A percentile compares a stretch with the other conserved stretches of the same genome.
phyloP scores from a whole-genome alignment of 148 eudicot species.

The Drosera capensis region DNA sequence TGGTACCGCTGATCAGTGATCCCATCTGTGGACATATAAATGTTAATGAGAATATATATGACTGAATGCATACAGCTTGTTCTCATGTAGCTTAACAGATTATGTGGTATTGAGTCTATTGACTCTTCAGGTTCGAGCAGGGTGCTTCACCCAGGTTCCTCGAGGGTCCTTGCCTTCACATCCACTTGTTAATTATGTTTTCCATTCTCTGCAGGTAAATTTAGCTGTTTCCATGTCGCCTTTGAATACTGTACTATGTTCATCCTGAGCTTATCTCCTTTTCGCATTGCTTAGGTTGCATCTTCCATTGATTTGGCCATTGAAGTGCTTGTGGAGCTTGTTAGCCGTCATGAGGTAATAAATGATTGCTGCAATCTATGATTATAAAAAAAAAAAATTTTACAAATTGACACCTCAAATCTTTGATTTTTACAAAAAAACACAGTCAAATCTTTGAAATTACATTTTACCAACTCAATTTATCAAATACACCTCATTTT shows the following conservation, averaged over 20 bases:
- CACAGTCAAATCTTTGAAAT: too few relatives aligned
- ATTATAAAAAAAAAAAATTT: too few relatives aligned
- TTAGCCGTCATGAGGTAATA: constrained; percentile 77
- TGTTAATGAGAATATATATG: too few relatives aligned
- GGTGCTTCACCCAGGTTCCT: constrained; percentile 75
- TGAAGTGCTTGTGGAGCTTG: constrained; percentile 88
- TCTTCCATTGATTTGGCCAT: constrained; percentile 78
- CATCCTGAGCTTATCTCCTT: constrained; percentile 4
- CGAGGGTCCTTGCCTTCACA: constrained; percentile 59
- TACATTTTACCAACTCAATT: too few relatives aligned
- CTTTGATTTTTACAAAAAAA: too few relatives aligned
- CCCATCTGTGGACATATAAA: too few relatives aligned
- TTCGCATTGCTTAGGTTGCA: constrained; percentile 39
- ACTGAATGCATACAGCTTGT: too few relatives aligned
- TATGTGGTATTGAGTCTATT: constrained; percentile 1
- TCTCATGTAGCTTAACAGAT: too few relatives aligned
- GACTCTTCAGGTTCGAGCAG: constrained; percentile 71
- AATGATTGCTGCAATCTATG: neutral
- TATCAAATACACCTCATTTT: too few relatives aligned
- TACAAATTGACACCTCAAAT: too few relatives aligned
- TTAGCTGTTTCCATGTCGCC: constrained; percentile 6
- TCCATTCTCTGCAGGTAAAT: constrained; percentile 73
- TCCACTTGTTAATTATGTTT: constrained; percentile 77
- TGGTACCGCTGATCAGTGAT: too few relatives aligned
- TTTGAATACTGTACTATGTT: constrained; percentile 7